A percentile compares a stretch with the other conserved stretches of the same genome.
These are phyloP conservation scores for Cladosporium sp. DNA, from an alignment of 2,329 filamentous ascomycete genomes.

Conservation along the genomic window DNA sequence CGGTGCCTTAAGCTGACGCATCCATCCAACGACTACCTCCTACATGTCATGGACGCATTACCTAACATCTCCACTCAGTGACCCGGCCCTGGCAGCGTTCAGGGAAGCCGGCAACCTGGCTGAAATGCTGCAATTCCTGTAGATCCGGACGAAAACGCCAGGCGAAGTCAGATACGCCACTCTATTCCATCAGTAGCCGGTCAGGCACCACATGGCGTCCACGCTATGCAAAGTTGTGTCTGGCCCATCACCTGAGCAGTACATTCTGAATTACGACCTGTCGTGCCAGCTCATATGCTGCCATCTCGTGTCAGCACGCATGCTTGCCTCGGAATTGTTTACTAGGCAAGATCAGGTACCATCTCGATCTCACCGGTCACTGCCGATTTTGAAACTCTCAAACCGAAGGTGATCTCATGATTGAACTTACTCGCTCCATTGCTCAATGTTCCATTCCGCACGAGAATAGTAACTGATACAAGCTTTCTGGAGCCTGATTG, in stretches of 20 bases:
- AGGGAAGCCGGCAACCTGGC: not conserved
- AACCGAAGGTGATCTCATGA: not conserved
- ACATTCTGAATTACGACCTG: not conserved
- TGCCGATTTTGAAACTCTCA: not conserved
- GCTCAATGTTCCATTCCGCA: not conserved
- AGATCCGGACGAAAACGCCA: slow-evolving; percentile 4
- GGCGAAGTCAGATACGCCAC: slow-evolving; percentile 13
- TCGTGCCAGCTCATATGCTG: not conserved
- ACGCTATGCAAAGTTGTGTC: not conserved
- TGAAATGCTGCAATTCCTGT: slow-evolving; percentile 2
- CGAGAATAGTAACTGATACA: not conserved
- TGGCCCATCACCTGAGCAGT: not conserved
- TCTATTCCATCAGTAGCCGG: not conserved
- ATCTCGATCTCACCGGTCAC: not conserved
- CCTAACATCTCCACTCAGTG: not conserved
- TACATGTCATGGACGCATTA: not conserved
- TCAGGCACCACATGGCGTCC: slow-evolving; percentile 17
- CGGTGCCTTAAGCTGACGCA: not conserved
- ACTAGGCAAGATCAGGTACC: not conserved
- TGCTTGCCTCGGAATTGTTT: not conserved
- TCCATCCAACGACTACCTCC: not conserved
- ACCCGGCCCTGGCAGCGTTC: not conserved
- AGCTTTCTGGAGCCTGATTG: not conserved
- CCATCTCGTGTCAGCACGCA: slow-evolving; percentile 3
- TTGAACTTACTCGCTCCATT: not conserved